Conservation (phyloP, 1,284 basidiomycete genomes). For the Cryptococcus sp. region DNA sequence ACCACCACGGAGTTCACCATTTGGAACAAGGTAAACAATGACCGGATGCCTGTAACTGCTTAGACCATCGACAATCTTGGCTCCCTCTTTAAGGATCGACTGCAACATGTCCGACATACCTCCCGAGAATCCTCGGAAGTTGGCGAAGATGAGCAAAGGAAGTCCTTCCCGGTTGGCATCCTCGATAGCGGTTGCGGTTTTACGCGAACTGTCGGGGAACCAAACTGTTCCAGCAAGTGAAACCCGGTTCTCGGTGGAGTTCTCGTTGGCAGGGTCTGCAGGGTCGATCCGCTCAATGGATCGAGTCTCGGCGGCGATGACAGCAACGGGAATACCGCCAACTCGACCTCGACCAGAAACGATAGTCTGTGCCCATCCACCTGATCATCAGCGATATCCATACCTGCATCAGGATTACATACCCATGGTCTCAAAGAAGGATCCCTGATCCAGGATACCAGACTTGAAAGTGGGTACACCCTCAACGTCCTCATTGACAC, state of each 20-base stretch:
- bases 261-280: slow-evolving; percentile 97
- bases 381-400: slow-evolving; percentile 35
- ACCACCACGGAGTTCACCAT: slow-evolving; percentile 97
- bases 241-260: slow-evolving; percentile 94
- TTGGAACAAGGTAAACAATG: slow-evolving; percentile 97
- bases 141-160: slow-evolving; percentile 97
- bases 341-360: slow-evolving; percentile 88
- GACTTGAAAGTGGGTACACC: slow-evolving; percentile 65
- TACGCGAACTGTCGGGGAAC: slow-evolving; percentile 99
- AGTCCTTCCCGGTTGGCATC: slow-evolving; percentile 97
- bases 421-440: slow-evolving; percentile 59
- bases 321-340: slow-evolving; percentile 94
- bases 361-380: slow-evolving; percentile 98
- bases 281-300: slow-evolving; percentile 96
- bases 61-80: slow-evolving; percentile 97
- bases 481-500: slow-evolving; percentile 76
- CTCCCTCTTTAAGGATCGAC: slow-evolving; percentile 87
- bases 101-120: slow-evolving; percentile 68
- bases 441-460: slow-evolving; percentile 95
- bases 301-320: slow-evolving; percentile 85
- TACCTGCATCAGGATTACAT: slow-evolving; percentile 2
- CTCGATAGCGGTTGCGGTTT: slow-evolving; percentile 98
- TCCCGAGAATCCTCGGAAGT: slow-evolving; percentile 99
- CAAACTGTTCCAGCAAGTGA: slow-evolving; percentile 99
- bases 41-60: slow-evolving; percentile 98